Evolutionary conservation across 2,329 filamentous ascomycete species (phyloP), one percentile per base, ranked within the genome.

Genomic region (Microsporum audouinii): DNA sequence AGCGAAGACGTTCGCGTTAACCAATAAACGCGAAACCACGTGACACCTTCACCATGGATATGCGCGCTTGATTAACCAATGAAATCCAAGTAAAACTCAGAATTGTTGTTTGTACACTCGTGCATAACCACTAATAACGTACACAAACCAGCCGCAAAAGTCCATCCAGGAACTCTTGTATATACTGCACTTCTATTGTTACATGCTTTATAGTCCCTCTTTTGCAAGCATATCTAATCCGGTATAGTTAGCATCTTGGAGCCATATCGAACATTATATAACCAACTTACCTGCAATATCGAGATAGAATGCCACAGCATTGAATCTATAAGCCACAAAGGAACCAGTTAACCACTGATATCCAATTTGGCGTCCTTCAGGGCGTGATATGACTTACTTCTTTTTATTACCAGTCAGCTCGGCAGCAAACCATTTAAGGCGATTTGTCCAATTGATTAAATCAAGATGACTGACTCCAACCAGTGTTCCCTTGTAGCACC

Each of bases 401-500:
- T 77, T 74, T 69, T 79, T 80, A 62, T 79, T 79, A 2, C 83
- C 81, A 1, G 79, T 80, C 59, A 85, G 67, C 62, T 79, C 75
- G 69, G 80, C 83, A 57, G 82, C 75, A 61, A 81, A 76, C 80
- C 81, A 84, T 65, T 84, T 80, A 41, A 85, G 66, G 34, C 82
- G 75, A 64, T 85, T 86, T 33, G 82, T 84, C 84, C 84, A 86
- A 66, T 86, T 86, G 71, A 86, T 86, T 63, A 86, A 68, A 66
- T 86, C 83, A 55, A 86, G 70, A 72, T 86, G 84, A 69, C 80
- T 84, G 62, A 85, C 83, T 2, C 81, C 81, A n/a, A 84, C 75
- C 58, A 86, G 68, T 0, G 84, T 86, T 33, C 84, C 84, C 68
- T 84, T 82, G 66, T 86, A 86, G 43, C 77, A 76, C 38, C 84